Base-by-base conservation (phyloP, 768 basidiomycete genomes). In the Suillus americanus region DNA sequence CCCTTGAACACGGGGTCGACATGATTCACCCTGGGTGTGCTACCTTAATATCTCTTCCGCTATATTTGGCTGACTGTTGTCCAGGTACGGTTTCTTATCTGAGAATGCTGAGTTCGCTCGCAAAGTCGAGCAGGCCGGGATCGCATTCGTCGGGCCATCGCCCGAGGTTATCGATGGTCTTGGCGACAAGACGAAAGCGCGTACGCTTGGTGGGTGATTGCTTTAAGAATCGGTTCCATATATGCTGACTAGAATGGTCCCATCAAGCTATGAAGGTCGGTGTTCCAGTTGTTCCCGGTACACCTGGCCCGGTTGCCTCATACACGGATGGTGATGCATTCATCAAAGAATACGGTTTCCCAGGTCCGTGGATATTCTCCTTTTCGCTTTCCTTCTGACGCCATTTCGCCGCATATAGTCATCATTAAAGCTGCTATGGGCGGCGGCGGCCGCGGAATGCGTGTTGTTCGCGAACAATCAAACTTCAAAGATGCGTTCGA, bases 391-490 rank as follows among this genome's bases (percentile, higher is more conserved):
- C 38, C 7, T 51, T 61, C 16, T 64, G 59, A 50, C 55, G 70
- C 20, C 60, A 55, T 14, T 35, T 64, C 38, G 51, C 60, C 56
- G 12, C 71, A 33, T 76, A 37, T 74, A 89, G 95, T 99, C 62
- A 98, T 99, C 77, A 98, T 99, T 86, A 99, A 99, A 80, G 97
- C 97, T 45, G 97, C 97, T 10, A 96, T 97, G 93, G 97, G 97
- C 64, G 97, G 96, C 64, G 97, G 97, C 70, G 97, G 97, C 62
- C 94, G 97, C 70, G 97, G 97, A 65, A 99, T 99, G 97, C 92
- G 97, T 72, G 97, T 99, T 63, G 97, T 99, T 40, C 89, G 94
- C 67, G 94, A 95, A 72, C 91, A 96, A 76, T 89, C 89, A 37
- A 91, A 94, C 70, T 98, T 99, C 84, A 85, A 94, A 79, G 82